Evolutionary conservation across 163 green algal genomes (phyloP).

Genomic region (Dunaliella salina): DNA sequence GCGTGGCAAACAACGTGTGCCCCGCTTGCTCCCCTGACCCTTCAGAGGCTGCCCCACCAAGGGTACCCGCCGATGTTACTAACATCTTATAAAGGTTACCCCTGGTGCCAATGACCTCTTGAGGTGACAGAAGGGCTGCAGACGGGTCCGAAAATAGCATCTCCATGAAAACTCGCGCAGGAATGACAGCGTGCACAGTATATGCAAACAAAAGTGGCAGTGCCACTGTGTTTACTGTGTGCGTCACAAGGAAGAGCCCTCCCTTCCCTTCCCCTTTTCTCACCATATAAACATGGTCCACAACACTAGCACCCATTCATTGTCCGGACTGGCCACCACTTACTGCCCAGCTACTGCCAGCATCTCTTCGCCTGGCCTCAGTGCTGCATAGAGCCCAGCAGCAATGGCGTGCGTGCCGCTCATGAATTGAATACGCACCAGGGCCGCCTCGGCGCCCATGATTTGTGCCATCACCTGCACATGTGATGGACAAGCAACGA

Average conservation of each 20-base stretch:
- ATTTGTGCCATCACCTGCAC: conserved; percentile 71
- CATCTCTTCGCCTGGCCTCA: conserved; percentile 85
- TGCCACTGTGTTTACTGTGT: no score
- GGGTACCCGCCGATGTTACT: no score
- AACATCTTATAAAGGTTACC: no score
- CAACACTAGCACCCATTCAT: background rate
- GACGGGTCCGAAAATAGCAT: background rate
- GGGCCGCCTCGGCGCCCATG: conserved; percentile 81
- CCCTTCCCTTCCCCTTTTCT: no score
- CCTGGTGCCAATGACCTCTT: conserved; percentile 87
- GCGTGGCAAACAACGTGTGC: no score
- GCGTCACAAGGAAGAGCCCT: no score
- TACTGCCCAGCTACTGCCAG: conserved; percentile 79
- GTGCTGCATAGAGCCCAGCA: conserved; percentile 69
- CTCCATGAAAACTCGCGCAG: no score
- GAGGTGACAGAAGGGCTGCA: conserved; percentile 87
- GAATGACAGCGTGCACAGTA: no score
- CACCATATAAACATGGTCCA: background rate
- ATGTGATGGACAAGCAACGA: background rate
- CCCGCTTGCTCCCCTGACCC: no score
- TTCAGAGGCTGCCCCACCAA: conserved; percentile 69
- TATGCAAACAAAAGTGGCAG: no score
- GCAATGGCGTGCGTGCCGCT: conserved; percentile 93
- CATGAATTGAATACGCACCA: conserved; percentile 83
- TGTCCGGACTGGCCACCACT: background rate